These are phyloP conservation scores for Diaporthe velutina DNA, from an alignment of 2,329 filamentous ascomycete genomes.

Conservation along the genomic window DNA sequence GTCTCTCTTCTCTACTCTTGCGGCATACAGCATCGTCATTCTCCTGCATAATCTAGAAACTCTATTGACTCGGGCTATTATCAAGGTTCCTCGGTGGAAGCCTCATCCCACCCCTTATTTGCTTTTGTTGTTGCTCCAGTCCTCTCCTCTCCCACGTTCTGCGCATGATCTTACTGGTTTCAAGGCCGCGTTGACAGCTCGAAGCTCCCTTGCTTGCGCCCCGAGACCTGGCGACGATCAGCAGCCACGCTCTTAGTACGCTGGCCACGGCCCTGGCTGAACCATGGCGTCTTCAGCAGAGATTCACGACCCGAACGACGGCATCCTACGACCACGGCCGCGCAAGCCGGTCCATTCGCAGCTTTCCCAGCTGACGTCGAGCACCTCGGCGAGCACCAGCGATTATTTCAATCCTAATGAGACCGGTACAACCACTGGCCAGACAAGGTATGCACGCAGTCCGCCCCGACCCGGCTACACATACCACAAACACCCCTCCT, in stretches of 20 bases:
- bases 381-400: conserved; percentile 51
- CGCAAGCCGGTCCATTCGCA: conserved; percentile 64
- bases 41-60: not conserved
- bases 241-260: not conserved
- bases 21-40: conserved; percentile 1
- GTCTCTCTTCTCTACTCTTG: not conserved
- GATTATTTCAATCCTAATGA: conserved; percentile 50
- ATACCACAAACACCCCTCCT: not conserved
- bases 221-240: conserved; percentile 20
- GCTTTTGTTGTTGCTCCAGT: not conserved
- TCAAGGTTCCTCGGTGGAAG: conserved; percentile 4
- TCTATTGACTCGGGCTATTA: conserved; percentile 9
- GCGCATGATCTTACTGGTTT: not conserved
- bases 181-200: conserved; percentile 5
- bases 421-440: conserved; percentile 54
- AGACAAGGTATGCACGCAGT: conserved; percentile 58
- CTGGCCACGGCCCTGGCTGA: not conserved
- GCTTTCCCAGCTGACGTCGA: conserved; percentile 57
- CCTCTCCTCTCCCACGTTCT: not conserved
- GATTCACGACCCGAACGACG: conserved; percentile 52
- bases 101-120: not conserved
- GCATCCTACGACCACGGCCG: conserved; percentile 63
- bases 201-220: not conserved
- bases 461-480: not conserved
- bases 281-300: conserved; percentile 48